A percentile compares a stretch with the other conserved stretches of the same genome.
Evolutionary conservation across 2,329 filamentous ascomycete species (phyloP).

Genomic region (Leptosphaerulina australis): DNA sequence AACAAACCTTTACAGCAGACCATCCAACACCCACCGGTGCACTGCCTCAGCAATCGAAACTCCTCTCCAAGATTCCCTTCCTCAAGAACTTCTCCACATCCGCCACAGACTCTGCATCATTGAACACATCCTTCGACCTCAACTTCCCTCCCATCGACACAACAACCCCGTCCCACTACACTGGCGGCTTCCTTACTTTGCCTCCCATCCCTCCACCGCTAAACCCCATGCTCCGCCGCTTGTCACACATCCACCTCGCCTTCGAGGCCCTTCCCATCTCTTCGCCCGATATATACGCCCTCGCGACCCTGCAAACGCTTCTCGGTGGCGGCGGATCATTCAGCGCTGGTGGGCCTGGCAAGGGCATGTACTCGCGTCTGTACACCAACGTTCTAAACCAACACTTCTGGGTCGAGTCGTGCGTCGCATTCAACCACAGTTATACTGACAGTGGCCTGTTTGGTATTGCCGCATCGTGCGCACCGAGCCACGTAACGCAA

Average conservation of each 20-base stretch:
- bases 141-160: slow-evolving; percentile 61
- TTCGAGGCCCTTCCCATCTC: slow-evolving; percentile 94
- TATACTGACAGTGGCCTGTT: slow-evolving; percentile 97
- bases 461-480: slow-evolving; percentile 86
- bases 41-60: slow-evolving; percentile 62
- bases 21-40: slow-evolving; percentile 47
- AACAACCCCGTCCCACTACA: slow-evolving; percentile 76
- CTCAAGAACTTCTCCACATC: slow-evolving; percentile 87
- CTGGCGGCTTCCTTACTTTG: slow-evolving; percentile 88
- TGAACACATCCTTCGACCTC: slow-evolving; percentile 56
- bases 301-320: slow-evolving; percentile 92
- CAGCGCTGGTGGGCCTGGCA: slow-evolving; percentile 92
- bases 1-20: slow-evolving; percentile 54
- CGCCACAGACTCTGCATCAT: slow-evolving; percentile 65
- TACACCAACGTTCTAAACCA: slow-evolving; percentile 99
- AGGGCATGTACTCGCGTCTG: slow-evolving; percentile 97
- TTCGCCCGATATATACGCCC: slow-evolving; percentile 91
- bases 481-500: slow-evolving; percentile 73
- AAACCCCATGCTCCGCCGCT: slow-evolving; percentile 76
- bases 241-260: slow-evolving; percentile 92
- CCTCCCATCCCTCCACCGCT: slow-evolving; percentile 78
- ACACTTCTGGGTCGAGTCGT: slow-evolving; percentile 95
- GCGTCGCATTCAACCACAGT: slow-evolving; percentile 94
- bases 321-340: slow-evolving; percentile 96
- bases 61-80: slow-evolving; percentile 85